Base-by-base conservation (phyloP, 2,329 filamentous ascomycete genomes). In the Fusarium armeniacum region DNA sequence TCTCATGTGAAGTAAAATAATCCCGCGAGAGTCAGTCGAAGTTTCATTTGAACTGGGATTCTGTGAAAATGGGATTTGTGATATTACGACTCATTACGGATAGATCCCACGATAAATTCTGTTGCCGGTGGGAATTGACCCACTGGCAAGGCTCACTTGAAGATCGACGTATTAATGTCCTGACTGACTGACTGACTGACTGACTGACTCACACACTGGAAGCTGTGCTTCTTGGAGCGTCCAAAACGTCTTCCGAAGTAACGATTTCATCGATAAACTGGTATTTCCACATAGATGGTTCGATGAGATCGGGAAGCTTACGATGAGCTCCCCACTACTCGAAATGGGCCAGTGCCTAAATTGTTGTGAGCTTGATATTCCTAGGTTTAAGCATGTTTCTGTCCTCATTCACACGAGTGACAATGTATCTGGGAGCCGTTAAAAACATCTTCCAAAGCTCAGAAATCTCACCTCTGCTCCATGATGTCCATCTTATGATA, bases 1-100 rank as follows among this genome's bases (percentile, higher is more conserved):
- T 40, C n/a, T 0, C 20, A 16, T 24, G 20, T 1, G 15, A 24
- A 16, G 15, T 16, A 15, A 20, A 43, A 0, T 16, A 0, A 1
- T 16, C 13, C 40, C 9, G 20, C 40, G 15, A 13, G 13, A 7
- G n/a, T 22, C 1, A 18, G 40, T 16, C 15, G 22, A 10, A 13
- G 40, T 10, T 43, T 43, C 20, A 24, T 30, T 30, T 30, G 28
- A 3, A 30, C 28, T 30, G 28, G 28, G n/a, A n/a, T n/a, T n/a
- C n/a, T n/a, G n/a, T n/a, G n/a, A n/a, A n/a, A n/a, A n/a, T n/a
- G n/a, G 3, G 28, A 11, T 30, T 30, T 30, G 28, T 30, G 9
- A 9, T 30, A 30, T 30, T 30, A 30, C 11, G 11, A 30, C 9
- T 11, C 9, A 28, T 30, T 30, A n/a, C n/a, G n/a, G n/a, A n/a